Percentiles rank a stretch among this genome's conserved stretches.
Evolutionary conservation across 2,329 filamentous ascomycete species (phyloP).

Genomic region (Aspergillus pseudoglaucus): DNA sequence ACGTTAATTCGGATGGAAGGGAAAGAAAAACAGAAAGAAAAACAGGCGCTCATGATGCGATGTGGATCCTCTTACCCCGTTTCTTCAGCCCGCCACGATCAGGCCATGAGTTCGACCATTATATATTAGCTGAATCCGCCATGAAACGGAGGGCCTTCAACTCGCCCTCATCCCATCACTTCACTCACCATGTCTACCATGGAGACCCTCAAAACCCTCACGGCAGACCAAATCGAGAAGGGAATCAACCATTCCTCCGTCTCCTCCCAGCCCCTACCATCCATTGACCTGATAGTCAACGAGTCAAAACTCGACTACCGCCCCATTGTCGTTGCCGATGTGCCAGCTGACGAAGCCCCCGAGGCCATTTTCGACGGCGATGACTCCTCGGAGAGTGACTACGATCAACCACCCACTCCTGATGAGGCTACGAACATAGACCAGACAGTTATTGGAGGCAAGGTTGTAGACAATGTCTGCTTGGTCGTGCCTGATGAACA

Average conservation of each 20-base stretch:
- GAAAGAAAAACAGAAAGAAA: not conserved
- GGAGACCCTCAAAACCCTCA: not conserved
- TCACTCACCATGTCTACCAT: not conserved
- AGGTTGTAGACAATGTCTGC: not conserved
- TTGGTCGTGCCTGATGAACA: not conserved
- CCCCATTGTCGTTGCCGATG: not conserved
- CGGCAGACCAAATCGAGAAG: not conserved
- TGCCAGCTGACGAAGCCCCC: not conserved
- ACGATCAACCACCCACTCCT: not conserved
- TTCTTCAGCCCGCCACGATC: not conserved
- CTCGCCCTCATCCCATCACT: not conserved
- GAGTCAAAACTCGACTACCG: not conserved
- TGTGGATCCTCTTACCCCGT: not conserved
- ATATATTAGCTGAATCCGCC: not conserved
- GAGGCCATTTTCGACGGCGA: not conserved
- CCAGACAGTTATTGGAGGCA: not conserved
- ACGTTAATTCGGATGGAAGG: not conserved
- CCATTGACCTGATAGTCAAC: not conserved
- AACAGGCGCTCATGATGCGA: not conserved
- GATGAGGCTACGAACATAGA: not conserved
- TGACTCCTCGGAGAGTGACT: not conserved
- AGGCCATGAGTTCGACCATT: not conserved
- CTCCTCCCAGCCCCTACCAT: not conserved
- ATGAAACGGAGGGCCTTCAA: not conserved
- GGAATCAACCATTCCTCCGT: not conserved